Percentiles rank a stretch among this genome's conserved stretches.
Evolutionary conservation across 2,329 filamentous ascomycete genomes (phyloP).

Genomic region (Juglanconis oblonga): DNA sequence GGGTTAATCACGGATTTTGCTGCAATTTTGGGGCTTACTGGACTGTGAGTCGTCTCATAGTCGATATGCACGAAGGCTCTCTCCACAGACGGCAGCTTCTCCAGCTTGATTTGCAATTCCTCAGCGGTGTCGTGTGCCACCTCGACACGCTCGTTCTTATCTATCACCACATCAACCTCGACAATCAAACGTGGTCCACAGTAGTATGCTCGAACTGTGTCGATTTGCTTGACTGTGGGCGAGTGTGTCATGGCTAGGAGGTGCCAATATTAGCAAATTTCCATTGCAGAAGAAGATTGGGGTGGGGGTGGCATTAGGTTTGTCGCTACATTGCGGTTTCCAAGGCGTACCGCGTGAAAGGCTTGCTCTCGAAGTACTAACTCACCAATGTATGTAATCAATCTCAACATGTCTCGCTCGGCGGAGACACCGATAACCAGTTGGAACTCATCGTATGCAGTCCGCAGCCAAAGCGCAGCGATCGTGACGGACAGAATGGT

Average conservation of each 20-base stretch:
- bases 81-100: constrained; percentile 87
- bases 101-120: constrained; percentile 88
- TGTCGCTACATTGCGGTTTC: too few relatives aligned
- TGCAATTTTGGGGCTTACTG: constrained; percentile 39
- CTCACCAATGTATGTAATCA: constrained; percentile 85
- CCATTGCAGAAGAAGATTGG: fast-evolving
- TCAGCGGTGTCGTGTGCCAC: constrained; percentile 92
- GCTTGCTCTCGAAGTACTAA: background rate
- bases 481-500: constrained; percentile 81
- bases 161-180: constrained; percentile 96
- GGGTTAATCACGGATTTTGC: background rate
- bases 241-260: constrained; percentile 72
- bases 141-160: constrained; percentile 65
- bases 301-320: too few relatives aligned
- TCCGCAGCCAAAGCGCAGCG: constrained; percentile 75
- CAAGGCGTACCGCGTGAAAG: too few relatives aligned
- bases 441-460: constrained; percentile 85
- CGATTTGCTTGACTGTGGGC: constrained; percentile 75
- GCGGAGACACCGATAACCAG: constrained; percentile 87
- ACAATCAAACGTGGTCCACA: constrained; percentile 84
- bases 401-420: constrained; percentile 78
- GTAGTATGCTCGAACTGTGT: constrained; percentile 93
- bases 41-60: constrained; percentile 95
- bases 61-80: constrained; percentile 95
- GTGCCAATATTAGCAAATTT: background rate